These are phyloP conservation scores for Euptelea pleiosperma DNA, from an alignment of 164 flowering plant genomes.

Conservation along the genomic window DNA sequence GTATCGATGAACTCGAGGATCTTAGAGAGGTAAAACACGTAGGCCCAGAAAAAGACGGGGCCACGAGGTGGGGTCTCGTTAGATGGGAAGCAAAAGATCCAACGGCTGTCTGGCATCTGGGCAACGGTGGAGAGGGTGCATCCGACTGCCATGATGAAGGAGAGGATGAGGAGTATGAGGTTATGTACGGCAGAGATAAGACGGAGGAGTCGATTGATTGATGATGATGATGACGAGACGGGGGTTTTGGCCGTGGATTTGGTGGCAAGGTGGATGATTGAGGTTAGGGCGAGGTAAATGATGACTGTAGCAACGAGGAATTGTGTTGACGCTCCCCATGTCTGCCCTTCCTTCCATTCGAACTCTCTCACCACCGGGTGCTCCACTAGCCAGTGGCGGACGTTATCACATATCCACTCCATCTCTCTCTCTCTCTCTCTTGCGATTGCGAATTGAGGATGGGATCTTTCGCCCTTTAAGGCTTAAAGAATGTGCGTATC, in stretches of 20 bases:
- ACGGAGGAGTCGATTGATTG: conserved; percentile 47
- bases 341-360: conserved; percentile 49
- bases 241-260: conserved; percentile 10
- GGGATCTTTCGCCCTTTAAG: too few relatives aligned
- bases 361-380: conserved; percentile 60
- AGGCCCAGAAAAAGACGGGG: conserved; percentile 91
- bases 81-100: conserved; percentile 78
- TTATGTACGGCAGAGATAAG: conserved; percentile 64
- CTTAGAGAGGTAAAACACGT: conserved; percentile 88
- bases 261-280: conserved; percentile 48
- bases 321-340: conserved; percentile 48
- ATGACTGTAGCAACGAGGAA: conserved; percentile 43
- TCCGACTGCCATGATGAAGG: conserved; percentile 80
- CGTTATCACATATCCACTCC: conserved; percentile 9
- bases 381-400: conserved; percentile 50
- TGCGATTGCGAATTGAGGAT: background rate
- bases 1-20: conserved; percentile 77
- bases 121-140: conserved; percentile 50
- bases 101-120: conserved; percentile 32
- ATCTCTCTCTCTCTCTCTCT: conserved; percentile 9
- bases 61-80: conserved; percentile 52
- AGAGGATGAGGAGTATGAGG: conserved; percentile 70
- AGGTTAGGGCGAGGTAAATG: conserved; percentile 31
- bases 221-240: conserved; percentile 18
- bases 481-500: too few relatives aligned